Evolutionary conservation across 352 stramenopile species (phyloP).

Genomic region (Phytophthora melonis): DNA sequence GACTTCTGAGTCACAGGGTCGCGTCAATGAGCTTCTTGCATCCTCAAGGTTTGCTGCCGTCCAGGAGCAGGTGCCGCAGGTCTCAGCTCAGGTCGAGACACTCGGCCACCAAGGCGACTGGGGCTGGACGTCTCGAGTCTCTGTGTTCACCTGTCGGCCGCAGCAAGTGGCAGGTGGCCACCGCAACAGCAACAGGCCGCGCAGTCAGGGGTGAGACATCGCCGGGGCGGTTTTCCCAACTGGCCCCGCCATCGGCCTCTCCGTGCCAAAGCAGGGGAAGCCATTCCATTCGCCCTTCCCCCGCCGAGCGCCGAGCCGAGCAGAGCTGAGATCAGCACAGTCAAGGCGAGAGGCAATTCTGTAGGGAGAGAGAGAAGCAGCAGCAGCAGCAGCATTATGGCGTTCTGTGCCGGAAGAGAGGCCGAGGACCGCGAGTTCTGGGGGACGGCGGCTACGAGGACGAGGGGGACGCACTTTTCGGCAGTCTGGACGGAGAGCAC

Average conservation of each 20-base stretch:
- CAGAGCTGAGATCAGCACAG: slow-evolving; percentile 9
- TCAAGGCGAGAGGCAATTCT: neutral
- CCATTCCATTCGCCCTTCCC: slow-evolving; percentile 38
- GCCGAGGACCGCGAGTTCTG: slow-evolving; percentile 9
- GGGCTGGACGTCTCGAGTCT: neutral
- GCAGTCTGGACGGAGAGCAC: slow-evolving; percentile 21
- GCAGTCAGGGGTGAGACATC: slow-evolving; percentile 28
- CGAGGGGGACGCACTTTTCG: slow-evolving; percentile 37
- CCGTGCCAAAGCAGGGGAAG: slow-evolving; percentile 17
- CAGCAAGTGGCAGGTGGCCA: slow-evolving; percentile 7
- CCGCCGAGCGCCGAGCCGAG: neutral
- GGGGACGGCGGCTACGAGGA: slow-evolving; percentile 29
- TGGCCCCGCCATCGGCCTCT: slow-evolving; percentile 15
- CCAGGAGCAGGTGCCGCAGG: slow-evolving; percentile 9
- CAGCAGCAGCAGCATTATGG: slow-evolving; percentile 24
- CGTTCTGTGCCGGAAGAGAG: slow-evolving; percentile 38
- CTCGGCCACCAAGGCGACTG: too few species aligned
- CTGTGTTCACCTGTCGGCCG: neutral
- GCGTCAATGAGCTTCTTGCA: slow-evolving; percentile 6
- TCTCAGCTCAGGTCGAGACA: neutral
- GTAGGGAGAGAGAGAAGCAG: neutral
- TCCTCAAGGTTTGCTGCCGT: slow-evolving; percentile 2
- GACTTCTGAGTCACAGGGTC: slow-evolving; percentile 2
- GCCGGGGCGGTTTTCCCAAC: slow-evolving; percentile 32
- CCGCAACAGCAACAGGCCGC: slow-evolving; percentile 30